Conservation (phyloP, 2,329 filamentous ascomycete species). For the Pseudogymnoascus sp. region DNA sequence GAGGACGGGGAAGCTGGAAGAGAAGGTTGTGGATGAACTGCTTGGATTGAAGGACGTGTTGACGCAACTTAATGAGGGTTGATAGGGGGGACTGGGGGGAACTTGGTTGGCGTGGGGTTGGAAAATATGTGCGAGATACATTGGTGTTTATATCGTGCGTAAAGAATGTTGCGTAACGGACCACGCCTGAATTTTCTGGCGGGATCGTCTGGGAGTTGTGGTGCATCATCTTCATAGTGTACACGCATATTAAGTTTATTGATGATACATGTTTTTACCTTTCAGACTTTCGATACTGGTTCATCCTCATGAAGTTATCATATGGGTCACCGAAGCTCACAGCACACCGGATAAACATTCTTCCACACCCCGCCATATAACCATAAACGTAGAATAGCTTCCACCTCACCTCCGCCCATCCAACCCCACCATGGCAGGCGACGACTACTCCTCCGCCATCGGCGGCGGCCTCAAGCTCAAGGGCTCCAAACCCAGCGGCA, state of each 20-base stretch:
- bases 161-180: background rate
- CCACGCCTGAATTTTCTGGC: background rate
- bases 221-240: conserved; percentile 2
- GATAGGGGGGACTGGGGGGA: background rate
- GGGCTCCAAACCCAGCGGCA: conserved; percentile 51
- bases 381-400: background rate
- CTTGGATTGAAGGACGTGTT: conserved; percentile 29
- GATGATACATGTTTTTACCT: background rate
- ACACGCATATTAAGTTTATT: conserved; percentile 4
- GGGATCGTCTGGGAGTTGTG: background rate
- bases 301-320: background rate
- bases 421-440: conserved; percentile 52
- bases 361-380: background rate
- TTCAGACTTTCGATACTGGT: background rate
- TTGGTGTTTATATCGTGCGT: conserved; percentile 5
- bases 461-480: conserved; percentile 79
- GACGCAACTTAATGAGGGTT: conserved; percentile 8
- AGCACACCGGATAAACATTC: background rate
- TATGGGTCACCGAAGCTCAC: background rate
- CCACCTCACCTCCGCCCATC: background rate
- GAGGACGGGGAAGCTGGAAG: conserved; percentile 55
- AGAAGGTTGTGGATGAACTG: conserved; percentile 66
- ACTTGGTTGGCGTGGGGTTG: background rate
- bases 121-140: conserved; percentile 6
- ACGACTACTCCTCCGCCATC: conserved; percentile 63